These are phyloP conservation scores for Coprinopsis marcescibilis DNA, from an alignment of 768 basidiomycete genomes.

Conservation along the genomic window DNA sequence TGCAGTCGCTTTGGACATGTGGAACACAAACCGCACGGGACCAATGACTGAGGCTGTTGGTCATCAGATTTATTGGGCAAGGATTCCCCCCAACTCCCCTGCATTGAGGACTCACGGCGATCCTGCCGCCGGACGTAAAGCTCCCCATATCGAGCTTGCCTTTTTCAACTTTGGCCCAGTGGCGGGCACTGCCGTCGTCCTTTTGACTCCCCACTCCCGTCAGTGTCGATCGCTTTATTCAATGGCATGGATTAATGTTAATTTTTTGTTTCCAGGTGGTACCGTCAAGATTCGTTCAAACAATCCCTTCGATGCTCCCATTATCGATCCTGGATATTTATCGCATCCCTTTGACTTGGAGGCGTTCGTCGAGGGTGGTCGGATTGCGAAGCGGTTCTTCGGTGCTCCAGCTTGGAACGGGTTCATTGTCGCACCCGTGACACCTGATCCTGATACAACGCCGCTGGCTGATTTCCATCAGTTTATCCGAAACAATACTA, in stretches of 20 bases:
- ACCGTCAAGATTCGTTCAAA: conserved; percentile 15
- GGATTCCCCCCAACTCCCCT: conserved; percentile 9
- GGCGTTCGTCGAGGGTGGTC: conserved; percentile 6
- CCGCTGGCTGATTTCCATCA: conserved; percentile 18
- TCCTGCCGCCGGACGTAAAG: conserved; percentile 6
- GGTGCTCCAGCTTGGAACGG: conserved; percentile 8
- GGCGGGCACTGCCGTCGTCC: neutral
- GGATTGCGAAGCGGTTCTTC: conserved; percentile 8
- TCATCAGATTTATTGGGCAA: conserved; percentile 7
- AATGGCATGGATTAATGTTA: neutral
- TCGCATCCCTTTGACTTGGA: conserved; percentile 7
- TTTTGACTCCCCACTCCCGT: neutral
- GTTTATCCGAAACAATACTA: conserved; percentile 12
- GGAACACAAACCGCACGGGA: conserved; percentile 8
- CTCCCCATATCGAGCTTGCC: conserved; percentile 21
- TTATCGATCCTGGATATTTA: conserved; percentile 8
- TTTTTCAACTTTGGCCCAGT: conserved; percentile 10
- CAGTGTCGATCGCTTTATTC: no score
- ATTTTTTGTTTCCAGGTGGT: conserved; percentile 16
- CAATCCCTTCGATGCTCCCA: conserved; percentile 21
- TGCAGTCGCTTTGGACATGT: conserved; percentile 2
- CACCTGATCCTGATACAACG: conserved; percentile 9
- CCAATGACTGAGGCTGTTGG: neutral
- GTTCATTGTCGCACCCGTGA: conserved; percentile 2
- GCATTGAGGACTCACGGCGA: conserved; percentile 13